These are phyloP conservation scores for Blastobotrys raffinosifermentans DNA, from an alignment of 1,139 yeast species.

Conservation along the genomic window DNA sequence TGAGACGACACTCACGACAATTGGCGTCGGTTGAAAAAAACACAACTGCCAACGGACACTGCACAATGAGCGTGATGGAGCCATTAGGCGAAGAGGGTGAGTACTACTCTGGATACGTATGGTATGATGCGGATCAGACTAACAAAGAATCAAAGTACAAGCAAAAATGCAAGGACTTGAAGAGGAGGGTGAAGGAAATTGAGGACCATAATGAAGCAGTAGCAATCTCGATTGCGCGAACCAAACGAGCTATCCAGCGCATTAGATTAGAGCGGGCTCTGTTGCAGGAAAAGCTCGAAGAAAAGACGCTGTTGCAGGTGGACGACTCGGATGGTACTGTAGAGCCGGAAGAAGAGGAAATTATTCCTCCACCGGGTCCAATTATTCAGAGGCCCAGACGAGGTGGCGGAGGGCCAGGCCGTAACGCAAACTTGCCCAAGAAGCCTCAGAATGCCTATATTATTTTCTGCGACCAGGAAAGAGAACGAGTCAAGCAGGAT, in stretches of 20 bases:
- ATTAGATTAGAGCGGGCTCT: slow-evolving; percentile 77
- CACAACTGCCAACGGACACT: slow-evolving; percentile 2
- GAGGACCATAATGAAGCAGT: slow-evolving; percentile 78
- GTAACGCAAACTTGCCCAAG: slow-evolving; percentile 82
- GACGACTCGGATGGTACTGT: slow-evolving; percentile 27
- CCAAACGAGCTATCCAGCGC: slow-evolving; percentile 71
- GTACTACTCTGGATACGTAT: neutral
- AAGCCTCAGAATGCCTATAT: slow-evolving; percentile 88
- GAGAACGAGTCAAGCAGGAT: slow-evolving; percentile 61
- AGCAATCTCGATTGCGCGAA: slow-evolving; percentile 70
- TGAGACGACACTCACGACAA: neutral
- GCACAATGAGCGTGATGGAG: slow-evolving; percentile 4
- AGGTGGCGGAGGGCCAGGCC: slow-evolving; percentile 22
- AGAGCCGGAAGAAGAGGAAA: neutral
- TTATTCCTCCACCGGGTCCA: neutral
- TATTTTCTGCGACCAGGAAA: slow-evolving; percentile 80
- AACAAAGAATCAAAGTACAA: slow-evolving; percentile 35
- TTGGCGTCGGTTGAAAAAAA: neutral
- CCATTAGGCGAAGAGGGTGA: slow-evolving; percentile 11
- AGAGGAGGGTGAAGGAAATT: slow-evolving; percentile 63
- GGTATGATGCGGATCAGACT: neutral
- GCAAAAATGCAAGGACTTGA: slow-evolving; percentile 66
- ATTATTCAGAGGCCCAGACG: no score
- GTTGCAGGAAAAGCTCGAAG: slow-evolving; percentile 72
- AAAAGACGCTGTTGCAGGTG: slow-evolving; percentile 24